Percentiles rank a stretch among this genome's conserved stretches.
Evolutionary conservation across 768 basidiomycete genomes (phyloP).

Genomic region (Termitomyces titanicus): DNA sequence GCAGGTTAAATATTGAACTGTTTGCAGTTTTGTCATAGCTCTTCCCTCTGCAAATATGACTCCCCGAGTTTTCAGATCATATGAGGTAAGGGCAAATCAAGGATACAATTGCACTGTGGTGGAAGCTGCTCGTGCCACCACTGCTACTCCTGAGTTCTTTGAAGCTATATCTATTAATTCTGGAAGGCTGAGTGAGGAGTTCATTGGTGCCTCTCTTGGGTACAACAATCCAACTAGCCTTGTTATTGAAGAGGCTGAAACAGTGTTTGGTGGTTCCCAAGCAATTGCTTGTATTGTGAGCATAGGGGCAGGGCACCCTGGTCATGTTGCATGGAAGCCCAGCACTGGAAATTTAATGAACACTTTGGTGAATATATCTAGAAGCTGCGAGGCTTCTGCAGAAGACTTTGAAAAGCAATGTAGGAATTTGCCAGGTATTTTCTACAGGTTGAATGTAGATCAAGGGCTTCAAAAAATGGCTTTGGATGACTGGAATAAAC

Average conservation of each 20-base stretch:
- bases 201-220: not conserved
- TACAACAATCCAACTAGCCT: not conserved
- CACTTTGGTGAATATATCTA: not conserved
- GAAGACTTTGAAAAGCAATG: not conserved
- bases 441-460: not conserved
- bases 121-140: slow-evolving; percentile 1
- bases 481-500: not conserved
- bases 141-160: not conserved
- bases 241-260: slow-evolving; percentile 2
- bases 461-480: not conserved
- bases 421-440: not conserved
- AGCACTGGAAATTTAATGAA: not conserved
- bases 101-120: not conserved
- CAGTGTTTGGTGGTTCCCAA: not conserved
- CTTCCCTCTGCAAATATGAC: not conserved
- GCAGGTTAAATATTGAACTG: not conserved
- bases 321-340: not conserved
- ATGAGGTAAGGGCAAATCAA: not conserved
- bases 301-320: not conserved
- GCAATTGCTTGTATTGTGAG: not conserved
- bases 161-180: not conserved
- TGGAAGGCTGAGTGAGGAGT: not conserved
- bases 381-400: not conserved
- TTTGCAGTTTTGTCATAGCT: not conserved
- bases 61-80: not conserved